Percentiles rank a stretch among this genome's conserved stretches.
Conservation (phyloP, 331 rosid genomes). For the Phaseolus coccineus region DNA sequence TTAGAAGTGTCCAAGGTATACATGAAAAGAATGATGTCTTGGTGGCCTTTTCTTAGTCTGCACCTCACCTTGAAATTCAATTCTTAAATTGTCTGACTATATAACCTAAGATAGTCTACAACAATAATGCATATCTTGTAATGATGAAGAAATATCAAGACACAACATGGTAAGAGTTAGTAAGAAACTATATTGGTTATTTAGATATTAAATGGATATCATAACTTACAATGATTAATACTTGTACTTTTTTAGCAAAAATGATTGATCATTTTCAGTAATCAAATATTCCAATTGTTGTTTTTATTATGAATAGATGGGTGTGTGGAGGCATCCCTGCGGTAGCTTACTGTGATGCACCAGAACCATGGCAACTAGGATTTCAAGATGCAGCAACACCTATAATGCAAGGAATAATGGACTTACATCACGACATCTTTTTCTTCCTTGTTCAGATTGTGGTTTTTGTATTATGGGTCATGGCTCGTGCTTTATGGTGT, state of each 20-base stretch:
- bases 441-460: background rate
- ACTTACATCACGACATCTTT: background rate
- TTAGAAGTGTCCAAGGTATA: background rate
- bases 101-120: background rate
- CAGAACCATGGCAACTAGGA: constrained; percentile 1
- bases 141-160: background rate
- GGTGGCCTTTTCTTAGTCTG: background rate
- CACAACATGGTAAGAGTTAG: too few relatives aligned
- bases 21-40: background rate
- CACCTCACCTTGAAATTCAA: background rate
- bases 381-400: constrained; percentile 8
- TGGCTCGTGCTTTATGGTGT: background rate
- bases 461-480: background rate
- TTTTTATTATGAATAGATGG: background rate
- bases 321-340: background rate
- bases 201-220: background rate
- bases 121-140: background rate
- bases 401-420: constrained; percentile 6
- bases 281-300: background rate
- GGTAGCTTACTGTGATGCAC: background rate
- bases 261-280: background rate
- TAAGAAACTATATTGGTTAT: background rate
- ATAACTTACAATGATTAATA: background rate
- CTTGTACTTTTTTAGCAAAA: background rate
- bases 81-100: background rate